Evolutionary conservation across 495 filamentous ascomycete genomes (phyloP).

Genomic region (Astrothelium macrocarpum): DNA sequence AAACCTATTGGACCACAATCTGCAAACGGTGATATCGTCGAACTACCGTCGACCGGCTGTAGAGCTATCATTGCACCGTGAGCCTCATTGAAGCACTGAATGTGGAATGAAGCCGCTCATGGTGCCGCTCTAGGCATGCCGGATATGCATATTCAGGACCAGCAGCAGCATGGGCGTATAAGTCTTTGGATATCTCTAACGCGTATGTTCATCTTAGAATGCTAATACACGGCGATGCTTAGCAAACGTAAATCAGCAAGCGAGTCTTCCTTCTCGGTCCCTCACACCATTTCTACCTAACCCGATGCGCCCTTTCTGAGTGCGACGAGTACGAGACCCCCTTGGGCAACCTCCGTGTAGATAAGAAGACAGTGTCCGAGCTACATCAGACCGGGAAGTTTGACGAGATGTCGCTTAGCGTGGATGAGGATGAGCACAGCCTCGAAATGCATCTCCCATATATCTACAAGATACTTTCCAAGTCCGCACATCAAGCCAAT

Average conservation of each 20-base stretch:
- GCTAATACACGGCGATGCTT: not conserved
- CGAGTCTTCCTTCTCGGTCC: conserved; percentile 91
- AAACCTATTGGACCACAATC: conserved; percentile 30
- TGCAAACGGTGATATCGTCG: conserved; percentile 37
- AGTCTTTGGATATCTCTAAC: conserved; percentile 70
- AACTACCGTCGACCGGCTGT: conserved; percentile 64
- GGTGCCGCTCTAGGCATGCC: conserved; percentile 58
- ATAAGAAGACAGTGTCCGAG: conserved; percentile 52
- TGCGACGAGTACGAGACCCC: conserved; percentile 75
- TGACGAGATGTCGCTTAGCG: conserved; percentile 55
- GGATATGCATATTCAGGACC: conserved; percentile 93
- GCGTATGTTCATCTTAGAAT: conserved; percentile 42
- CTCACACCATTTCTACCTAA: conserved; percentile 78
- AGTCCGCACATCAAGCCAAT: conserved; percentile 25
- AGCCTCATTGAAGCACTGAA: conserved; percentile 28
- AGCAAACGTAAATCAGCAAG: conserved; percentile 43
- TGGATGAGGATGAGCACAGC: conserved; percentile 85
- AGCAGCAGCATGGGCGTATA: conserved; percentile 92
- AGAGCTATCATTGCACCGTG: conserved; percentile 94
- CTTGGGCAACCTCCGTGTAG: conserved; percentile 68
- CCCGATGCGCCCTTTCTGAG: conserved; percentile 64
- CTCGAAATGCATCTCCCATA: conserved; percentile 96
- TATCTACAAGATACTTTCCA: conserved; percentile 71
- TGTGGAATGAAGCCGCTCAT: conserved; percentile 16
- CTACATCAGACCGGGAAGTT: conserved; percentile 58